phyloP scores from a whole-genome alignment of 2,329 filamentous ascomycete species.

The Anisogramma anomala region DNA sequence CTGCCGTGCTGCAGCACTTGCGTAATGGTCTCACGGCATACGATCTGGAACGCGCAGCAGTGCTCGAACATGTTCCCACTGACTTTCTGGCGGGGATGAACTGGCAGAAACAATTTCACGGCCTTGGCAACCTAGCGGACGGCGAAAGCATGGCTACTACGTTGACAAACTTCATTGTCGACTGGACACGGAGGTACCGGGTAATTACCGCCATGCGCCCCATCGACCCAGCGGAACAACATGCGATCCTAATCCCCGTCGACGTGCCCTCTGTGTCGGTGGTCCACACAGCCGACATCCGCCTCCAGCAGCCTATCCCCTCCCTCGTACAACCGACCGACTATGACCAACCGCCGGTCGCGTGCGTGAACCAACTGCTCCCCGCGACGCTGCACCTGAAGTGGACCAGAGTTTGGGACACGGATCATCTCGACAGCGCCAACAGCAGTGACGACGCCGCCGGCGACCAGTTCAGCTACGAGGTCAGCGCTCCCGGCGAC shows the following conservation, averaged over 20 bases:
- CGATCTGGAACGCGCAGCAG: slow-evolving; percentile 45
- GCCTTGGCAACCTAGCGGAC: slow-evolving; percentile 30
- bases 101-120: slow-evolving; percentile 40
- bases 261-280: slow-evolving; percentile 76
- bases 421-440: slow-evolving; percentile 25
- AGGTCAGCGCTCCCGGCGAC: slow-evolving; percentile 62
- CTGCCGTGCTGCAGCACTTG: slow-evolving; percentile 33
- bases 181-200: slow-evolving; percentile 27
- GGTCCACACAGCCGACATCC: slow-evolving; percentile 66
- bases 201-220: slow-evolving; percentile 24
- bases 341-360: slow-evolving; percentile 29
- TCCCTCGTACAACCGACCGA: slow-evolving; percentile 19
- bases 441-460: slow-evolving; percentile 33
- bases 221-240: slow-evolving; percentile 27
- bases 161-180: slow-evolving; percentile 26
- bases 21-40: slow-evolving; percentile 32
- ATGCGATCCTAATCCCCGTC: slow-evolving; percentile 74
- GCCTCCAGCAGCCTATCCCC: slow-evolving; percentile 31
- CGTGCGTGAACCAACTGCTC: slow-evolving; percentile 53
- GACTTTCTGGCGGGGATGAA: slow-evolving; percentile 32
- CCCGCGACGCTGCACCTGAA: slow-evolving; percentile 49
- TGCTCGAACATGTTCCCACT: slow-evolving; percentile 42
- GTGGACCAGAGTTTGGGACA: slow-evolving; percentile 54
- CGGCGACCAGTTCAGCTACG: slow-evolving; percentile 60
- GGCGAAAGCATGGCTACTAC: slow-evolving; percentile 18